Conservation (phyloP, 768 basidiomycete genomes). For the Termitomyces sp. region DNA sequence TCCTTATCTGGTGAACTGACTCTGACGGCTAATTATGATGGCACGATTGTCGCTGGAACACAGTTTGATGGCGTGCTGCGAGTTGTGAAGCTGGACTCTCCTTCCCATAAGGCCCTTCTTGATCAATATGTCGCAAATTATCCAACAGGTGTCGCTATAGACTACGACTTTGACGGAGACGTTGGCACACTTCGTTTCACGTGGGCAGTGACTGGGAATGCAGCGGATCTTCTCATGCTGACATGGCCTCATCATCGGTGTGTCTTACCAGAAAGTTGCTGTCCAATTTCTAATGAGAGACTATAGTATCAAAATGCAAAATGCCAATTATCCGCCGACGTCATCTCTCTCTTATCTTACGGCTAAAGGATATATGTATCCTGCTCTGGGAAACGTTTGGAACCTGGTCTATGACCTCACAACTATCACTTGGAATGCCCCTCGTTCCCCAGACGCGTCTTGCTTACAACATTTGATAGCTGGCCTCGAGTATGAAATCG, state of each 20-base stretch:
- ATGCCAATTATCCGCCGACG: conserved; percentile 20
- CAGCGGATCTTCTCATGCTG: conserved; percentile 25
- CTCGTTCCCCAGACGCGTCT: conserved; percentile 25
- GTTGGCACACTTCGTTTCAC: conserved; percentile 26
- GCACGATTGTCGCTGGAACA: conserved; percentile 18
- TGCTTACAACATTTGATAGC: conserved; percentile 23
- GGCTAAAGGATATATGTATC: conserved; percentile 30
- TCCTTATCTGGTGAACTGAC: conserved; percentile 25
- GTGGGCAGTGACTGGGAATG: conserved; percentile 24
- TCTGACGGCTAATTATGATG: conserved; percentile 19
- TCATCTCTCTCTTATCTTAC: conserved; percentile 25
- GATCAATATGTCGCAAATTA: conserved; percentile 27
- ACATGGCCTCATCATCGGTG: conserved; percentile 31
- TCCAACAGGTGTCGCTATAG: conserved; percentile 22
- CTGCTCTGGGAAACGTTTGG: conserved; percentile 27
- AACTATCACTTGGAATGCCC: conserved; percentile 28
- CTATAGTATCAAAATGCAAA: conserved; percentile 17
- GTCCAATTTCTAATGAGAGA: not conserved
- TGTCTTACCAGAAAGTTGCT: conserved; percentile 1
- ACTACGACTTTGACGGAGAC: conserved; percentile 25
- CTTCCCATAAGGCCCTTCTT: conserved; percentile 22
- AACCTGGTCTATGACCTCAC: conserved; percentile 24
- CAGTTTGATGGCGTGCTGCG: conserved; percentile 26
- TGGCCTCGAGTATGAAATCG: conserved; percentile 41
- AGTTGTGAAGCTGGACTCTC: conserved; percentile 21